Conservation (phyloP, 805 yeast species). For the Nakazawaea anatomiae region DNA sequence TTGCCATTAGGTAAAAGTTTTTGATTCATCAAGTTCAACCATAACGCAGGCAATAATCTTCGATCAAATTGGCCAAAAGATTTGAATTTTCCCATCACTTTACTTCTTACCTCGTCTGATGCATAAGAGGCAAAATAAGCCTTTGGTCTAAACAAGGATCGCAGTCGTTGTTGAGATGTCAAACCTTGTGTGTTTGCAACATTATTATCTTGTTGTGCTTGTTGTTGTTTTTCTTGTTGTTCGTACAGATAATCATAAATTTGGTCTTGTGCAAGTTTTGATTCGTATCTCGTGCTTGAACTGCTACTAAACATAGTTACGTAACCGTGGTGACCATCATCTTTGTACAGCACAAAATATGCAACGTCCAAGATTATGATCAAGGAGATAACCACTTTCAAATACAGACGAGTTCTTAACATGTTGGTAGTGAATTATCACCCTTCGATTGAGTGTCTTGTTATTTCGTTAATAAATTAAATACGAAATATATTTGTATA, state of each 20-base stretch:
- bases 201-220: too few species aligned
- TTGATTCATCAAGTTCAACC: slow-evolving; percentile 1
- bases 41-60: slow-evolving; percentile 7
- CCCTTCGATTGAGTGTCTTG: too few species aligned
- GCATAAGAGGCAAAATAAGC: not conserved
- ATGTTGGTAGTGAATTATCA: not conserved
- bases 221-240: not conserved
- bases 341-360: not conserved
- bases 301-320: not conserved
- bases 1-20: not conserved
- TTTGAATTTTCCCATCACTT: not conserved
- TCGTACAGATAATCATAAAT: not conserved
- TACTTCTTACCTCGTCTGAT: not conserved
- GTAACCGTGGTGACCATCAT: not conserved
- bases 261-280: not conserved
- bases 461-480: too few species aligned
- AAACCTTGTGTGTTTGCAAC: not conserved
- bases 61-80: slow-evolving; percentile 4
- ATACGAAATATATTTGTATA: not conserved
- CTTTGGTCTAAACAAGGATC: not conserved
- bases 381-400: not conserved
- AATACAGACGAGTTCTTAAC: not conserved
- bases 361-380: not conserved
- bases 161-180: not conserved
- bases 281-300: not conserved